Evolutionary conservation across 495 filamentous ascomycete species (phyloP), one percentile per base, ranked within the genome.

Genomic region (Parathielavia hyrcaniae): DNA sequence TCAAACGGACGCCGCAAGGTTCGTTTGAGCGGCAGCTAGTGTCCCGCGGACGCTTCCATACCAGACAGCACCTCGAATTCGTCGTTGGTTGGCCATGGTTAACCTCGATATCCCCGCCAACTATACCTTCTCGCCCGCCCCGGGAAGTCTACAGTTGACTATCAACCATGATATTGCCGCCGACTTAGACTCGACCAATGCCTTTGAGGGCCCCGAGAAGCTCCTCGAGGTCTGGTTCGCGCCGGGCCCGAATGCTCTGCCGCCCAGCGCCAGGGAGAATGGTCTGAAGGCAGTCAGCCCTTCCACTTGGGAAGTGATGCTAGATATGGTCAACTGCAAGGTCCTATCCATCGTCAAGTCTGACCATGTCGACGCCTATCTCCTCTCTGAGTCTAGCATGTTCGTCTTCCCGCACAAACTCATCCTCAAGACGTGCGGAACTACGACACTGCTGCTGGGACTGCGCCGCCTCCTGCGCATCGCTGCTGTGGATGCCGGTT

Each of bases 401-500:
- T 99, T 99, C 71, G 91, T 99, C 63, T 99, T 95, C 72, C 91
- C 91, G 22, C 93, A 99, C 82, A 99, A 99, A 77, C 77, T 99
- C 49, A 95, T 99, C 62, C 79, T 99, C 46, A 99, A 99, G 83
- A 99, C 95, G 12, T 99, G 95, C 67, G 95, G 95, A 52, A 99
- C 95, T 8, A 99, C 95, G 5, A 99, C 95, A 0, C 76, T 99
- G 60, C 80, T 99, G 14, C 85, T 85, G 19, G 95, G 95, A 14
- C 78, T 99, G 50, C 89, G 86, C 34, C 87, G 88, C 57, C 87
- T 99, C 63, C 79, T 99, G 52, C 87, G 90, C 66, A 95, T 97
- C 67, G 95, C 95, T 35, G 85, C 90, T 32, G 75, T 86, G 45
- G 81, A 90, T 65, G 95, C 88, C 48, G 91, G 92, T 11, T 97